Conservation (phyloP, 192 early-diverging fungal species). For the Coemansia sp. region DNA sequence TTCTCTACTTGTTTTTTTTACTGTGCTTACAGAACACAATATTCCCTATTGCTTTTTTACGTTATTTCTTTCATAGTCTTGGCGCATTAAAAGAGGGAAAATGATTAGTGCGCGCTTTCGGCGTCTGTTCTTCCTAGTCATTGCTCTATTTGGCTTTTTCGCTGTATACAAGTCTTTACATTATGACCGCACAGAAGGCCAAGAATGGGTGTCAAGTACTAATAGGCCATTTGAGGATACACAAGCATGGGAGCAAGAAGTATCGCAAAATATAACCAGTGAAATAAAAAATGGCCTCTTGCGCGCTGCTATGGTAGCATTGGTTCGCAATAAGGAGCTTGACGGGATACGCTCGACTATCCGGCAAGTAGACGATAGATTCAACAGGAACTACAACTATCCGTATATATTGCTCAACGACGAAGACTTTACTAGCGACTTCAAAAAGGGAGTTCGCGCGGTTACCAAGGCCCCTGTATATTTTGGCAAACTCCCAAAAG, state of each 20-base stretch:
- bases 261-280: slow-evolving; percentile 1
- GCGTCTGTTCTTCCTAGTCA: slow-evolving; percentile 12
- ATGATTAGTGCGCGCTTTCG: slow-evolving; percentile 14
- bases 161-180: slow-evolving; percentile 13
- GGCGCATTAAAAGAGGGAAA: slow-evolving; percentile 6
- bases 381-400: slow-evolving; percentile 64
- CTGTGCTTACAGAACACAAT: background rate
- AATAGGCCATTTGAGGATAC: background rate
- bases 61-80: slow-evolving; percentile 2
- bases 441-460: slow-evolving; percentile 50
- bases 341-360: slow-evolving; percentile 60
- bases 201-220: no score
- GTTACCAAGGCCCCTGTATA: slow-evolving; percentile 59
- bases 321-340: slow-evolving; percentile 71
- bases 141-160: slow-evolving; percentile 11
- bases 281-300: background rate
- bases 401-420: slow-evolving; percentile 75
- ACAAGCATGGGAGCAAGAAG: background rate
- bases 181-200: background rate
- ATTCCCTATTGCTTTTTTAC: background rate
- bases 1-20: slow-evolving; percentile 1
- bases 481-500: slow-evolving; percentile 60
- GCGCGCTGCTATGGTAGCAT: slow-evolving; percentile 60
- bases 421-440: slow-evolving; percentile 62
- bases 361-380: slow-evolving; percentile 70